Evolutionary conservation across 2,329 filamentous ascomycete species (phyloP).

Genomic region (Sarocladium brachiariae): DNA sequence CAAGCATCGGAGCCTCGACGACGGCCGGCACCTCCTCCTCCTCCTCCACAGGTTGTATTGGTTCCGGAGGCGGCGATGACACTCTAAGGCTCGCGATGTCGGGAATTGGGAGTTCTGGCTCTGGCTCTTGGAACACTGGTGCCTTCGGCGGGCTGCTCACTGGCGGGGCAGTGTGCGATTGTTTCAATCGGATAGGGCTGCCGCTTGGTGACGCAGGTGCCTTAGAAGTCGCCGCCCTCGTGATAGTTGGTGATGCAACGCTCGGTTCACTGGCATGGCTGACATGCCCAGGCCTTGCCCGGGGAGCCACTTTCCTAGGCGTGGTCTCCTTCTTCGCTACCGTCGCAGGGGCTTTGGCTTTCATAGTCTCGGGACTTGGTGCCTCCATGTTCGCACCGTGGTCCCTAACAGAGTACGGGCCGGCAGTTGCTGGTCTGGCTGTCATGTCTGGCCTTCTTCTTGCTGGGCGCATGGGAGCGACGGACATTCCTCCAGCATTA

Average conservation of each 20-base stretch:
- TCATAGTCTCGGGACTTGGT: conserved; percentile 40
- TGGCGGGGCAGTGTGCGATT: conserved; percentile 22
- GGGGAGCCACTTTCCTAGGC: conserved; percentile 43
- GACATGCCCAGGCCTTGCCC: conserved; percentile 39
- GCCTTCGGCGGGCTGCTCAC: conserved; percentile 12
- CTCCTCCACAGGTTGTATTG: conserved; percentile 8
- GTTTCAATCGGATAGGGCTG: conserved; percentile 34
- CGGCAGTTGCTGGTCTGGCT: conserved; percentile 55
- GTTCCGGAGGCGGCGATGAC: neutral
- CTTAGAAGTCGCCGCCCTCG: neutral
- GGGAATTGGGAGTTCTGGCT: conserved; percentile 10
- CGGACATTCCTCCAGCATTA: conserved; percentile 52
- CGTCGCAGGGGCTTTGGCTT: conserved; percentile 36
- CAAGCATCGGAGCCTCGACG: conserved; percentile 2
- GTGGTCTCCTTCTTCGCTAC: conserved; percentile 37
- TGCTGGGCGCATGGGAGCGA: conserved; percentile 55
- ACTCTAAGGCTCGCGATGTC: conserved; percentile 10
- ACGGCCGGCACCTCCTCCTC: neutral
- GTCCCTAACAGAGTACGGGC: conserved; percentile 57
- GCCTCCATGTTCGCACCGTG: conserved; percentile 28
- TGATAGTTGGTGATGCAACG: conserved; percentile 36
- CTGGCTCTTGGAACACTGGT: conserved; percentile 8
- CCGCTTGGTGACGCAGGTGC: conserved; percentile 29
- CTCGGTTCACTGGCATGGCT: conserved; percentile 45
- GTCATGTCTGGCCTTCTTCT: conserved; percentile 52